Base-by-base conservation (phyloP, 2,329 filamentous ascomycete genomes). In the Anthostomella pinea region DNA sequence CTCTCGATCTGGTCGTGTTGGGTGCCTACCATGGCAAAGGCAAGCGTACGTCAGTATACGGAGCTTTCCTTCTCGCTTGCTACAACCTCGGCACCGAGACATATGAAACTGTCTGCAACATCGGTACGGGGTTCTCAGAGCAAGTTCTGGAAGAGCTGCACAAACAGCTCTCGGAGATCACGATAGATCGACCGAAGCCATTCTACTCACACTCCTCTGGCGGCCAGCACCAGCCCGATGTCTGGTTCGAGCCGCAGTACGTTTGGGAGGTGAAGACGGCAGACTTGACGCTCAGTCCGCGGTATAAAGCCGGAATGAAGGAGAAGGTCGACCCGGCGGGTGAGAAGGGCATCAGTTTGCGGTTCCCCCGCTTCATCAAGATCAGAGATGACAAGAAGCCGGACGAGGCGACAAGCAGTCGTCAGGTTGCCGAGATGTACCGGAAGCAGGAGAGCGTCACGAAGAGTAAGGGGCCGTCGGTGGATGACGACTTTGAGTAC, bases 191-290 rank as follows among this genome's bases (percentile, higher is more conserved):
- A 1, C 79, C 91, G 2, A 98, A 98, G 58, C 93, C 93, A 0
- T 98, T 95, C 63, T 98, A 97, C 65, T 75, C 81, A 1, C 93
- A 98, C 63, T 89, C 85, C 4, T 69, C 75, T 0, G 87, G 87
- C 33, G 81, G 81, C 32, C 91, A 95, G 65, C 89, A 97, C 60
- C 93, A 98, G 62, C 93, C 93, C 2, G 93, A 98, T 61, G 89
- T 98, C 23, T 98, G 93, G 93, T 93, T 98, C 60, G 93, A 98
- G 71, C 87, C 93, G 10, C 81, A 82, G 26, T 83, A 85, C 54
- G 93, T 98, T 2, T 98, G 93, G 93, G 93, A 98, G 66, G 90
- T 98, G 51, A 95, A 91, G 70, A 95, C 91, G 9, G 93, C 93
- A 1, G 93, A 98, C 69, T 65, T 98, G 53, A 97, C 93, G 2